A percentile compares a stretch with the other conserved stretches of the same genome.
Conservation (phyloP, 2,329 filamentous ascomycete genomes). For the Pseudogymnoascus destructans region DNA sequence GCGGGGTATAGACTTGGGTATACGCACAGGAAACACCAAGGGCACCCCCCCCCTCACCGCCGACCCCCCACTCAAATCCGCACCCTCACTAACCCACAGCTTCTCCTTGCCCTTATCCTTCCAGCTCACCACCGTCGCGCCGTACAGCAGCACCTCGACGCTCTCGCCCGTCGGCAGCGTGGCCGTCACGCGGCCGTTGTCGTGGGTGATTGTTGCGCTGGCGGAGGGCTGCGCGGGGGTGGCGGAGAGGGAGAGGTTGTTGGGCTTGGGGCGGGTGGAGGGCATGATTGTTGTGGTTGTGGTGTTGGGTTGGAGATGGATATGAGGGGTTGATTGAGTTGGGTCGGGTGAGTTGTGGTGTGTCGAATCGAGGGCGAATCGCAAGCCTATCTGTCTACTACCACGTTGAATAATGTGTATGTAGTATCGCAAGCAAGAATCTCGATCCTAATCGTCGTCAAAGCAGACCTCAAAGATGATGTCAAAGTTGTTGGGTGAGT, state of each 20-base stretch:
- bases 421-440: background rate
- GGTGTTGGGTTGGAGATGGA: background rate
- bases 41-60: constrained; percentile 85
- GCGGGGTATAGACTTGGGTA: background rate
- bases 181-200: constrained; percentile 62
- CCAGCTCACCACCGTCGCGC: constrained; percentile 89
- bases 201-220: constrained; percentile 60
- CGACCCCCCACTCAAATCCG: constrained; percentile 75
- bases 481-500: background rate
- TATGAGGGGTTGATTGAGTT: constrained; percentile 4
- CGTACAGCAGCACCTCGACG: constrained; percentile 75
- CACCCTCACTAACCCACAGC: constrained; percentile 70
- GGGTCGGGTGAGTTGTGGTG: background rate
- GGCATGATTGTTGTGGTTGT: background rate
- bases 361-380: background rate
- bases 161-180: constrained; percentile 75
- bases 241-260: constrained; percentile 44
- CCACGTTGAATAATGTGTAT: background rate
- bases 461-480: background rate
- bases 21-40: constrained; percentile 75
- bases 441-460: background rate
- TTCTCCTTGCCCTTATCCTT: constrained; percentile 73
- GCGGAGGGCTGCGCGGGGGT: constrained; percentile 61
- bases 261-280: background rate
- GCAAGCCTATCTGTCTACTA: background rate